These are phyloP conservation scores for Ustilaginoidea virens DNA, from an alignment of 2,329 filamentous ascomycete species.

Conservation along the genomic window DNA sequence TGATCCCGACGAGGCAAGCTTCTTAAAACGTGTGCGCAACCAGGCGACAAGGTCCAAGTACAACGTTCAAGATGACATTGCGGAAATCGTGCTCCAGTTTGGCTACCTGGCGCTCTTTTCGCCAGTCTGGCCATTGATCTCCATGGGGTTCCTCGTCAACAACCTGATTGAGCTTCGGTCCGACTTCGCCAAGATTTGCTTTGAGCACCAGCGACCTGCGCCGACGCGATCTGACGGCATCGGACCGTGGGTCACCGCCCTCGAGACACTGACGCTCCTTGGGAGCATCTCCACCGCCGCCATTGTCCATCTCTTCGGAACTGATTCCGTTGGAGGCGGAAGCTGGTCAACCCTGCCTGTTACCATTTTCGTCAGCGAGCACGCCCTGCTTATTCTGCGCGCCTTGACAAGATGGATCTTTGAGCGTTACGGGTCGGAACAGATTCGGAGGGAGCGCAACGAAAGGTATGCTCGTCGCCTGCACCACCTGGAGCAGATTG, in stretches of 20 bases:
- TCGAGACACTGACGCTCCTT: conserved; percentile 56
- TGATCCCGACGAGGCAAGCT: conserved; percentile 44
- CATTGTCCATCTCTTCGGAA: conserved; percentile 57
- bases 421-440: conserved; percentile 22
- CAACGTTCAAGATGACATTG: conserved; percentile 57
- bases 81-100: conserved; percentile 60
- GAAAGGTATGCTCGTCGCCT: conserved; percentile 22
- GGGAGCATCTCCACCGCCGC: conserved; percentile 59
- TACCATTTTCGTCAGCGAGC: conserved; percentile 58
- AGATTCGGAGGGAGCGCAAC: conserved; percentile 23
- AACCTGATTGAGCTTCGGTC: conserved; percentile 66
- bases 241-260: conserved; percentile 54
- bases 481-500: conserved; percentile 23
- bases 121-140: conserved; percentile 60
- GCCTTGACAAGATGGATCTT: conserved; percentile 20
- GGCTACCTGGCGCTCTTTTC: conserved; percentile 61
- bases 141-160: conserved; percentile 58
- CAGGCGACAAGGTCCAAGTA: conserved; percentile 54
- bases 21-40: conserved; percentile 47
- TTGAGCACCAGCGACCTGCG: conserved; percentile 55
- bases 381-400: conserved; percentile 50
- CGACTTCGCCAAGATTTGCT: conserved; percentile 62
- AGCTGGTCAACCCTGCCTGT: conserved; percentile 52
- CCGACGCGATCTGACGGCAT: conserved; percentile 59
- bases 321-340: conserved; percentile 35